Evolutionary conservation across 306 rosid genomes (phyloP).

Genomic region (Cicer pinnatifidum): DNA sequence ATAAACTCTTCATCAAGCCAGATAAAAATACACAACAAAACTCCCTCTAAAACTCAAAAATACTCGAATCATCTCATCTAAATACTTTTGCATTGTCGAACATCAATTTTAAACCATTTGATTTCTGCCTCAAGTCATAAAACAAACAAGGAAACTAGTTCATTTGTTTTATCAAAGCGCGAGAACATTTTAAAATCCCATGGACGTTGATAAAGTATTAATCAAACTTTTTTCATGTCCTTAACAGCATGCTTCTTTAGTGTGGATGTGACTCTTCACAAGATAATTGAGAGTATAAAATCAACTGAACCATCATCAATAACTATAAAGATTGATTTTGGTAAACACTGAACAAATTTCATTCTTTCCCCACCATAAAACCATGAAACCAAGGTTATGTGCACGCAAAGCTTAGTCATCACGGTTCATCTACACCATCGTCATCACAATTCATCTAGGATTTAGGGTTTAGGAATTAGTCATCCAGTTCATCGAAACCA

Average conservation of each 20-base stretch:
- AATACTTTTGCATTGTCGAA: not conserved
- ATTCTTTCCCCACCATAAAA: slow-evolving; percentile 19
- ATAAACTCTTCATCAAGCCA: no score
- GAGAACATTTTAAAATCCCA: not conserved
- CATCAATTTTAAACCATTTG: not conserved
- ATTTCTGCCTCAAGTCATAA: not conserved
- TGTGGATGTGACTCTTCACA: not conserved
- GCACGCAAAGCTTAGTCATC: not conserved
- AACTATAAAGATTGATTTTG: not conserved
- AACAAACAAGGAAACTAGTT: not conserved
- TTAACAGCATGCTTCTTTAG: not conserved
- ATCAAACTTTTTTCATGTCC: not conserved
- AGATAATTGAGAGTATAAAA: not conserved
- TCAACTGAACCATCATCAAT: not conserved
- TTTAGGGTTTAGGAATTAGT: not conserved
- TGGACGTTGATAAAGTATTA: not conserved
- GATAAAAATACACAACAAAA: no score
- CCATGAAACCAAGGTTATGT: not conserved
- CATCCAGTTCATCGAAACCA: slow-evolving; percentile 14
- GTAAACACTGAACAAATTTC: not conserved
- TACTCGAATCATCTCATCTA: no score
- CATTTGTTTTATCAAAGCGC: not conserved
- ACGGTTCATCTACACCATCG: not conserved
- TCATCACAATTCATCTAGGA: no score
- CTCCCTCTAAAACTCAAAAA: no score